Base-by-base conservation (phyloP, 192 early-diverging fungal genomes). In the Backusella westeae region DNA sequence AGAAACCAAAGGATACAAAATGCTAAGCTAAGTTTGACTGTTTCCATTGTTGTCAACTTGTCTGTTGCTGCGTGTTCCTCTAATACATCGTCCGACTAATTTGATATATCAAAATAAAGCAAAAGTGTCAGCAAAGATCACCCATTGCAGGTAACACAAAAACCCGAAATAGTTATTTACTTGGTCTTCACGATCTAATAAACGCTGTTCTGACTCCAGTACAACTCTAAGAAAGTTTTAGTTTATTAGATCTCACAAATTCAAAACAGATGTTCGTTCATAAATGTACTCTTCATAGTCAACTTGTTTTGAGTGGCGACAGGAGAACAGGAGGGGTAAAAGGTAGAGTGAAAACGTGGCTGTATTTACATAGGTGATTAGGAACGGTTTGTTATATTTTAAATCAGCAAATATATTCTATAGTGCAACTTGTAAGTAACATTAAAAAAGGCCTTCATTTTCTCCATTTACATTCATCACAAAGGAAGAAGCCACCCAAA, bases 1-100 rank as follows among this genome's bases (percentile, higher is more conserved):
- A 80, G 46, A 85, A 95, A 95, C 94, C 94, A 95, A 67, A 94
- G 80, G 12, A 92, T 79, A 78, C 93, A 93, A 76, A 95, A 95
- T 0, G 77, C 78, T 34, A 91, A 76, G 1, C 92, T 89, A 46
- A 93, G 84, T 72, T 86, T 75, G 0, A 89, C 89, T 15, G 88
- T 88, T 82, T 92, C 77, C 14, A 69, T 73, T 29, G 53, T 36
- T 14, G 78, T 53, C 21, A 81, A 38, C 32, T 75, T 71, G 17
- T 71, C 70, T 49, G 39, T 12, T 63, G 56, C 23, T 63, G 29
- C 23, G 10, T 29, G 23, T 1, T 63, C 56, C 17, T 44, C 56
- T 63, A 63, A 29, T 29, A 63, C 19, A 63, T 63, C 56, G 12
- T 63, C 23, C 29, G 56, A 63, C 56, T 63, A 29, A 29, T 4